Percentiles rank a stretch among this genome's conserved stretches.
These are phyloP conservation scores for Aspergillus eucalypticola DNA, from an alignment of 2,329 filamentous ascomycete genomes.

Conservation along the genomic window DNA sequence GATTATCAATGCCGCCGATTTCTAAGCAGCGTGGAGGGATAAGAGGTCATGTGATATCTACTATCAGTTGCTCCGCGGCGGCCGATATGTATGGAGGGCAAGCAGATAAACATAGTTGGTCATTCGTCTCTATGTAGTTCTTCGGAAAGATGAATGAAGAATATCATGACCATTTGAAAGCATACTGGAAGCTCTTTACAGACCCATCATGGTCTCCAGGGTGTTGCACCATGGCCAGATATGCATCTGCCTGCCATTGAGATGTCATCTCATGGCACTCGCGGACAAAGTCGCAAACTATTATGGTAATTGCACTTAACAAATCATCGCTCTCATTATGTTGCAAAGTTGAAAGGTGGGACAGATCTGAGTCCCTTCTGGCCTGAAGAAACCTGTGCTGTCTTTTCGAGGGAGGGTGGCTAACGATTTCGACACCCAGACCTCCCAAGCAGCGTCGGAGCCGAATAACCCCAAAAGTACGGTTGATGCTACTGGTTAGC, in stretches of 20 bases:
- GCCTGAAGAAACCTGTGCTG: neutral
- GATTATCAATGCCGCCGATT: constrained; percentile 19
- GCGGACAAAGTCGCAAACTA: neutral
- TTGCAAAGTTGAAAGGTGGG: neutral
- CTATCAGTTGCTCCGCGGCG: neutral
- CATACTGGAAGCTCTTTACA: neutral
- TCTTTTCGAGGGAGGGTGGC: neutral
- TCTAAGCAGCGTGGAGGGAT: constrained; percentile 21
- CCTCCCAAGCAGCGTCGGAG: neutral
- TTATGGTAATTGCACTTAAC: neutral
- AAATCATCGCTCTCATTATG: neutral
- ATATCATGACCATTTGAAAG: neutral
- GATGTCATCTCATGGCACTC: too few species aligned
- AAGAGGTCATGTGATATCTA: constrained; percentile 14
- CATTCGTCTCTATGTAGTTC: neutral
- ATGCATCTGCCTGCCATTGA: neutral
- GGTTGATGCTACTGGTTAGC: neutral
- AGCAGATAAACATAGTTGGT: neutral
- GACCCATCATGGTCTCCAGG: too few species aligned
- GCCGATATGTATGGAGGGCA: neutral
- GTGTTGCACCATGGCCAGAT: neutral
- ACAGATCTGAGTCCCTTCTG: neutral
- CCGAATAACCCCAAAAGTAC: neutral
- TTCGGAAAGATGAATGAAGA: neutral
- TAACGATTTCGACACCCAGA: neutral